Evolutionary conservation across 2,329 filamentous ascomycete genomes (phyloP), one percentile per base, ranked within the genome.

Genomic region (Myriosclerotinia duriaeana): DNA sequence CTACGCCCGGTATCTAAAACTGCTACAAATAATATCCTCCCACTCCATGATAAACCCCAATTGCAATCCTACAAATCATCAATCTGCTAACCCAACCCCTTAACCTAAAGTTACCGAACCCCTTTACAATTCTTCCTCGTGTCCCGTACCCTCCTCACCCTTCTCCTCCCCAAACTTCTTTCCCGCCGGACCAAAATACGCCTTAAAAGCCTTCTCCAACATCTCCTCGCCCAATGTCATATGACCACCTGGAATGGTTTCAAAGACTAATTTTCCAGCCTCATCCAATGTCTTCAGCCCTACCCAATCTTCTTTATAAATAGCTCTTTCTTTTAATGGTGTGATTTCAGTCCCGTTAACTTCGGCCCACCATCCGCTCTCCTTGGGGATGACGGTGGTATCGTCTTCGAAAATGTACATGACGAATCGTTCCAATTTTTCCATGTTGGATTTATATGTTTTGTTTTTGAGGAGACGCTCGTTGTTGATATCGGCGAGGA

Each of bases 401-500:
- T 99, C 95, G 15, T 96, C 87, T 69, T 88, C 88, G 76, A 98
- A 99, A 78, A 96, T 81, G 77, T 91, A 93, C 90, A 98, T 91
- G 70, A 91, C 92, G 70, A 98, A 90, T 72, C 89, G 89, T 74
- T 90, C 85, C 76, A 99, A 77, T 44, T 74, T 78, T 9, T 83
- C 84, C 58, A 99, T 72, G 75, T 94, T 90, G 72, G 84, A 78
- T 76, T 84, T 87, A 78, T 98, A 99, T 15, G 80, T 83, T 46
- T 78, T 74, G 74, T 93, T 97, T 85, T 96, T 96, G 65, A 80
- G 69, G 59, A 71, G 70, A 14, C 93, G 85, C 84, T 99, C 95
- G 77, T 98, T 98, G 79, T 99, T 99, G 79, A 98, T 89, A 76
- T 98, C 94, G 12, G 94, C 95, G 11, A 99, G 82, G 78, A 96